These are phyloP conservation scores for Fomitopsis pinicola DNA, from an alignment of 1,284 basidiomycete species.

Conservation along the genomic window DNA sequence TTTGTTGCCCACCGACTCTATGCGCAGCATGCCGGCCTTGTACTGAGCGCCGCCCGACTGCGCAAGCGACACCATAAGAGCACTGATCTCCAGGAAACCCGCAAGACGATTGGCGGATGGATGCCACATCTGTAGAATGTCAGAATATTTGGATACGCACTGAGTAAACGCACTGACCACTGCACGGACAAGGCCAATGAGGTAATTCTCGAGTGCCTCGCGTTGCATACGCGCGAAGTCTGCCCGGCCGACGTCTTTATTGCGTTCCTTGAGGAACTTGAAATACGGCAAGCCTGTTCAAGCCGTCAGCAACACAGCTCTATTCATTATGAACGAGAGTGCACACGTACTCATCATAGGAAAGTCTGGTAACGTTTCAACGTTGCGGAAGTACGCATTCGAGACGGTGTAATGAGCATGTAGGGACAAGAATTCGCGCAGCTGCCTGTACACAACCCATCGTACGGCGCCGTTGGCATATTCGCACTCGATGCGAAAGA, in stretches of 20 bases:
- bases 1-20: conserved; percentile 46
- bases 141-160: conserved; percentile 1
- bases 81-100: conserved; percentile 94
- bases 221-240: conserved; percentile 82
- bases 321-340: neutral
- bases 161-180: conserved; percentile 55
- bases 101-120: conserved; percentile 90
- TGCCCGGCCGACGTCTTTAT: conserved; percentile 49
- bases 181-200: conserved; percentile 84
- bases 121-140: conserved; percentile 82
- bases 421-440: conserved; percentile 88
- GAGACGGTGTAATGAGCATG: conserved; percentile 91
- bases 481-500: conserved; percentile 94
- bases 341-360: conserved; percentile 70
- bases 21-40: conserved; percentile 84
- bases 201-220: conserved; percentile 83
- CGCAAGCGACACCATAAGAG: conserved; percentile 82
- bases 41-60: conserved; percentile 80
- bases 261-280: conserved; percentile 69
- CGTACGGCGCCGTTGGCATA: conserved; percentile 93
- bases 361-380: conserved; percentile 87
- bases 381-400: conserved; percentile 69
- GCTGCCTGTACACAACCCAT: conserved; percentile 96
- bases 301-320: neutral
- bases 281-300: conserved; percentile 78